Evolutionary conservation across 2,329 filamentous ascomycete species (phyloP), one percentile per base, ranked within the genome.

Genomic region (Epichloe gansuensis): DNA sequence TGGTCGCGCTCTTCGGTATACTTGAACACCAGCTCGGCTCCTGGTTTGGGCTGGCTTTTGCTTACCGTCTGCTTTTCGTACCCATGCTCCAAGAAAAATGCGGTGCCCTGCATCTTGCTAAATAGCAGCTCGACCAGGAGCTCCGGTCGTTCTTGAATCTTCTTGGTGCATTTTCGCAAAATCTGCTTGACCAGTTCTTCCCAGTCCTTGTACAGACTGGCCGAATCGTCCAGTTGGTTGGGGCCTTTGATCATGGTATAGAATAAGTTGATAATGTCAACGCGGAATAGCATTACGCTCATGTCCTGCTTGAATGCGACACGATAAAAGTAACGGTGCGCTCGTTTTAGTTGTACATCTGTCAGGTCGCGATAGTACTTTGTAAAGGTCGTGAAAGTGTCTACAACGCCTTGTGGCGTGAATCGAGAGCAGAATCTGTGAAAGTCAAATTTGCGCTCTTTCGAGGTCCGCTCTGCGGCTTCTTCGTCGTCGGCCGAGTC

Each of bases 251-350:
- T 85, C 81, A 98, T 90, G 62, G 82, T 85, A 64, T 95, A 83
- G 48, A 98, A 83, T 1, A 97, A 75, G 43, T 87, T 82, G 46
- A 98, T 81, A 38, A 96, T 95, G 64, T 97, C 93, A 5, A 95
- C 80, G 9, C 91, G 82, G 68, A 89, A 97, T 1, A 98, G 75
- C 71, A 96, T 80, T 23, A 96, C 84, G 52, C 83, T 84, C 72
- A 93, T 83, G 46, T 96, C 88, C 66, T 95, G 87, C 69, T 97
- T 98, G 74, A 97, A 97, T 0, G 89, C 89, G 11, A 95, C 76
- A 0, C 91, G 84, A 63, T 97, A 94, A 62, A 98, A 90, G 66
- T 91, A 98, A 6, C 93, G 85, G 69, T 97, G 93, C 12, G 85
- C 85, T 5, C 93, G 82, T 71, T 97, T 97, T 39, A 97, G 73